phyloP scores from a whole-genome alignment of 2,329 filamentous ascomycete genomes.

The Chalaropsis thielavioides region DNA sequence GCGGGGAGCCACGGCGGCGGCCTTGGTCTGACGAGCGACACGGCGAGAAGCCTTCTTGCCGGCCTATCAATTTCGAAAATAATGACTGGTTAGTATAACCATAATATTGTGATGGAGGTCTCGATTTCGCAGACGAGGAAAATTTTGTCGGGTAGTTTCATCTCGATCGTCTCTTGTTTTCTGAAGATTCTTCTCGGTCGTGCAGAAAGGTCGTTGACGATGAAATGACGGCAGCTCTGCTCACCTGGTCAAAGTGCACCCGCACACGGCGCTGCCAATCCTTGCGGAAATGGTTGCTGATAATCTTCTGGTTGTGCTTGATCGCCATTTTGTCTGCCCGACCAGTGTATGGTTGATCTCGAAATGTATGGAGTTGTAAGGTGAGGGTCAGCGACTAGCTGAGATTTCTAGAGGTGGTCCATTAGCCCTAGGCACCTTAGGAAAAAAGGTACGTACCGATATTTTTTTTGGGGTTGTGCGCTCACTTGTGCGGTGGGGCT shows the following conservation, averaged over 20 bases:
- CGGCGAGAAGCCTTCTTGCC: constrained; percentile 91
- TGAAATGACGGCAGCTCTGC: constrained; percentile 15
- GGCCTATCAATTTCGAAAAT: constrained; percentile 43
- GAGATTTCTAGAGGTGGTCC: constrained; percentile 18
- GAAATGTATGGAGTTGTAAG: constrained; percentile 16
- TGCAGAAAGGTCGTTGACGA: constrained; percentile 14
- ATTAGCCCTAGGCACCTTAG: constrained; percentile 18
- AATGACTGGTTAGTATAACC: constrained; percentile 18
- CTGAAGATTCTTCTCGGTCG: background rate
- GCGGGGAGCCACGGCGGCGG: constrained; percentile 84
- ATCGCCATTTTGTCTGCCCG: constrained; percentile 48
- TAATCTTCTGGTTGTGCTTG: constrained; percentile 99
- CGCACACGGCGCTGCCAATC: constrained; percentile 99
- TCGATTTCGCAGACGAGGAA: background rate
- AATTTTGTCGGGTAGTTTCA: constrained; percentile 4
- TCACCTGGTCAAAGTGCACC: constrained; percentile 98
- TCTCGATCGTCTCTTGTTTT: constrained; percentile 12
- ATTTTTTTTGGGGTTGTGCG: constrained; percentile 15
- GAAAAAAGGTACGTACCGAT: constrained; percentile 19
- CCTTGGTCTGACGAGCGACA: constrained; percentile 84
- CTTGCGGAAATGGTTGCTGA: constrained; percentile 99
- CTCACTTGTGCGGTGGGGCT: constrained; percentile 13
- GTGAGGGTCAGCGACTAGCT: constrained; percentile 18
- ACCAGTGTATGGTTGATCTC: constrained; percentile 18
- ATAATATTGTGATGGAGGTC: background rate